Conservation (phyloP, 768 basidiomycete genomes). For the Podaxis rugospora region DNA sequence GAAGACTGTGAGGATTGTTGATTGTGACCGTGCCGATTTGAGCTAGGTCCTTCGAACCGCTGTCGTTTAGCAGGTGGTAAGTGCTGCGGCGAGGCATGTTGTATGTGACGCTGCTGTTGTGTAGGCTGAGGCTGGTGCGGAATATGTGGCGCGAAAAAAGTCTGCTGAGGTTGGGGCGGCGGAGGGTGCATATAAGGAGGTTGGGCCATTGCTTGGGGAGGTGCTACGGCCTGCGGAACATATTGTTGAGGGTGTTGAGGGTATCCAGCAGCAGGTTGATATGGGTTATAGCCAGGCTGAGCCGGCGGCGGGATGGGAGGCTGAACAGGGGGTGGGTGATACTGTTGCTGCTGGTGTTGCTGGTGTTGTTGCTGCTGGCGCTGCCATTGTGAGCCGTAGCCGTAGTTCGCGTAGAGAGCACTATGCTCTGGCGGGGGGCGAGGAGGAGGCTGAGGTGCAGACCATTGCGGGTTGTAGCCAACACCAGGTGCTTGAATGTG, state of each 20-base stretch:
- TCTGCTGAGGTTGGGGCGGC: constrained; percentile 40
- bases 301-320: constrained; percentile 51
- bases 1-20: constrained; percentile 49
- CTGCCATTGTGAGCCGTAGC: constrained; percentile 79
- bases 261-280: constrained; percentile 65
- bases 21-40: constrained; percentile 44
- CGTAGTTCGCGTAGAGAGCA: constrained; percentile 87
- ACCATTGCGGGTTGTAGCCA: constrained; percentile 65
- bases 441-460: constrained; percentile 51
- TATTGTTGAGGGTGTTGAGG: constrained; percentile 64
- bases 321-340: constrained; percentile 48
- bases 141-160: constrained; percentile 41
- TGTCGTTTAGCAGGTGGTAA: constrained; percentile 91
- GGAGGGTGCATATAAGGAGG: constrained; percentile 45
- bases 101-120: constrained; percentile 43
- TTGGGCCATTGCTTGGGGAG: constrained; percentile 49
- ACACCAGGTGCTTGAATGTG: constrained; percentile 48
- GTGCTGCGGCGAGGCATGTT: constrained; percentile 72
- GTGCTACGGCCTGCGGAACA: constrained; percentile 52
- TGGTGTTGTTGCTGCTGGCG: constrained; percentile 64
- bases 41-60: constrained; percentile 77
- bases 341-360: constrained; percentile 40
- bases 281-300: constrained; percentile 69
- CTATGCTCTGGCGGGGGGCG: constrained; percentile 74
- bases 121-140: constrained; percentile 40